Conservation (phyloP, 140 eudicot genomes). For the Ambrosia hybrid region DNA sequence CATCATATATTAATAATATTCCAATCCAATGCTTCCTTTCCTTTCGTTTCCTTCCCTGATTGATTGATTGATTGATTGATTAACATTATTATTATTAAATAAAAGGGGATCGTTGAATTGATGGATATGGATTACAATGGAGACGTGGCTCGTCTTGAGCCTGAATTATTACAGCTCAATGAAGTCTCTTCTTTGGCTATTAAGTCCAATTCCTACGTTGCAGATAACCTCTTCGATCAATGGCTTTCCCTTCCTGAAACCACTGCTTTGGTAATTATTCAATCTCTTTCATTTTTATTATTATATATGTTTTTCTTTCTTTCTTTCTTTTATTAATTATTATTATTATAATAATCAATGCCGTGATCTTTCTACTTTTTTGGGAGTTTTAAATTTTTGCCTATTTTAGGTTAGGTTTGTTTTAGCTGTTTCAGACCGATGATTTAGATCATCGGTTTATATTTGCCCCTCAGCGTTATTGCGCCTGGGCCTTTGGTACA, state of each 20-base stretch:
- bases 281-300: neutral
- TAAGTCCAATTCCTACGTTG: constrained; percentile 67
- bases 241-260: constrained; percentile 96
- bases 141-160: constrained; percentile 71
- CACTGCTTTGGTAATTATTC: constrained; percentile 50
- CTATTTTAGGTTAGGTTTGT: too few species aligned
- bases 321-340: constrained; percentile 1
- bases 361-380: neutral
- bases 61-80: neutral
- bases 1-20: too few species aligned
- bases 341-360: neutral
- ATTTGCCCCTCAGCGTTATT: too few species aligned
- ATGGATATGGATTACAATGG: constrained; percentile 82
- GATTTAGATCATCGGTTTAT: too few species aligned
- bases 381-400: too few species aligned
- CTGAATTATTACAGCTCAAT: constrained; percentile 85
- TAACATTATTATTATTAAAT: too few species aligned
- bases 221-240: constrained; percentile 73
- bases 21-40: too few species aligned
- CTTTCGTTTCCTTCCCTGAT: too few species aligned
- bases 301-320: neutral
- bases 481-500: neutral
- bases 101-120: constrained; percentile 25
- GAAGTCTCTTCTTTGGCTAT: constrained; percentile 78
- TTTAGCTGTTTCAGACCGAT: too few species aligned